Evolutionary conservation across 805 yeast species (phyloP), one percentile per base, ranked within the genome.

Genomic region (Spathaspora arborariae): DNA sequence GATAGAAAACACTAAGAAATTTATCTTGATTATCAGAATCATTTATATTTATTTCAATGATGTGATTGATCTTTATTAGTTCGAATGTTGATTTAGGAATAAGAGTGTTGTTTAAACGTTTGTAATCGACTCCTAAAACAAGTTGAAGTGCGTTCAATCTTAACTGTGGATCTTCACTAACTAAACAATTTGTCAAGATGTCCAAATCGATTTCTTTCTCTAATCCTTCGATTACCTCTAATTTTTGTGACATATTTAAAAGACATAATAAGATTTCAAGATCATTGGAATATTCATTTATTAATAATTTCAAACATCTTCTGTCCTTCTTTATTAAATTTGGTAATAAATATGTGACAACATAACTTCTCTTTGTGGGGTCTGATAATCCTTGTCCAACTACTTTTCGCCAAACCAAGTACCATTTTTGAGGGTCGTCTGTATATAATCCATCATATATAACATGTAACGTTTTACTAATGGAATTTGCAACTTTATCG

Each of bases 401-500:
- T 0, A 67, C 57, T 0, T 56, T 52, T 15, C 67, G 56, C 94
- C 94, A 87, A 3, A 70, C 42, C 0, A 54, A 44, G 4, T 79
- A 55, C 88, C 89, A 85, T 9, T 58, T 59, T 16, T 53, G 52
- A 44, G 60, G 65, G n/a, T 62, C 56, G 5, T 51, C 46, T 5
- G 39, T n/a, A 5, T 71, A 70, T 4, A 70, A 40, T 15, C 47
- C 61, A 24, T 51, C 49, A 49, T 44, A 68, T 50, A 56, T 49
- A 0, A 74, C 56, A 5, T 69, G 68, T 1, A 84, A 47, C 15
- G 82, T 72, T 56, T 80, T 84, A n/a, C 86, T 82, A 16, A 81
- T 72, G 2, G 84, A 76, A 49, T 81, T 85, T 0, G 94, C 84
- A 46, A 88, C 59, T 0, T 88, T 77, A 52, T 78, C 81, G 1